Evolutionary conservation across 768 basidiomycete species (phyloP).

Genomic region (Galerina sulciceps): DNA sequence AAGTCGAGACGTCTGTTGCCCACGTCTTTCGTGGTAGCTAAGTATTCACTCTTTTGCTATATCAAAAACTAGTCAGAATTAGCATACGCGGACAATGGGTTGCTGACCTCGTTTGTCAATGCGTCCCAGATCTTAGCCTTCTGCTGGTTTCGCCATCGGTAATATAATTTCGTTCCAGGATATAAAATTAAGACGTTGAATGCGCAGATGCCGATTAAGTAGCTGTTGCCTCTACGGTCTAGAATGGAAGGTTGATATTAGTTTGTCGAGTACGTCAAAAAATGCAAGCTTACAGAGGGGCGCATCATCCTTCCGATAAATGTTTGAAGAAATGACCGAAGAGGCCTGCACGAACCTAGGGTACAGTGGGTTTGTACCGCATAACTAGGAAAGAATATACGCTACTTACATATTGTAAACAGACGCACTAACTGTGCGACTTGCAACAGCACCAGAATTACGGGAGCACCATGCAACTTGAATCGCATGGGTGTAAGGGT

Average conservation of each 20-base stretch:
- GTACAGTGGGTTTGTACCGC: background rate
- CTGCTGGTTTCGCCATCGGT: conserved; percentile 61
- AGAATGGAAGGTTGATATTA: background rate
- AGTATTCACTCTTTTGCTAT: conserved; percentile 60
- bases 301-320: conserved; percentile 62
- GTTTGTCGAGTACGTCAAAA: background rate
- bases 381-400: background rate
- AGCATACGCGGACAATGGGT: background rate
- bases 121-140: conserved; percentile 59
- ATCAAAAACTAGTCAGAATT: background rate
- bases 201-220: conserved; percentile 54
- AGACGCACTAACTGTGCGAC: conserved; percentile 62
- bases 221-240: conserved; percentile 63
- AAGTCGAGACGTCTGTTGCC: conserved; percentile 70
- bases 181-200: conserved; percentile 59
- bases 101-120: conserved; percentile 51
- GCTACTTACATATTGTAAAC: conserved; percentile 55
- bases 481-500: conserved; percentile 49
- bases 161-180: conserved; percentile 56
- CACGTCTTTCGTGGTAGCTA: conserved; percentile 58
- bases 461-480: conserved; percentile 65
- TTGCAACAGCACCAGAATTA: conserved; percentile 62
- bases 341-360: conserved; percentile 30
- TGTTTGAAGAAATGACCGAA: conserved; percentile 51
- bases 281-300: conserved; percentile 49